Conservation (phyloP, 257 asterid genomes). For the Datura wrightii region DNA sequence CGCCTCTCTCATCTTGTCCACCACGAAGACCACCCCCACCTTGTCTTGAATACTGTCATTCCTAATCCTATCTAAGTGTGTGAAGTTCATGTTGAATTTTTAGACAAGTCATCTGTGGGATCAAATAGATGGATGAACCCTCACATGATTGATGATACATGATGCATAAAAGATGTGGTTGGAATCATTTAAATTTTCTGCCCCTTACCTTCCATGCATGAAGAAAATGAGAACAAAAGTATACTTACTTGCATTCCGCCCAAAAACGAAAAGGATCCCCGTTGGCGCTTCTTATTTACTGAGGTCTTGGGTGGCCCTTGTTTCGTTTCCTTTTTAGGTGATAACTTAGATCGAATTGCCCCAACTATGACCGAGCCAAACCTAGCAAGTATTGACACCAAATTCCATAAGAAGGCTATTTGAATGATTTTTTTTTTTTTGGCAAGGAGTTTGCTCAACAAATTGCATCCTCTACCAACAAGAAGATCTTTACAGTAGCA, state of each 20-base stretch:
- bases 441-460: not conserved
- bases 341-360: slow-evolving; percentile 79
- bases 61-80: too few relatives aligned
- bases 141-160: not conserved
- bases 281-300: slow-evolving; percentile 54
- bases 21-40: too few relatives aligned
- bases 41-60: too few relatives aligned
- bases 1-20: too few relatives aligned
- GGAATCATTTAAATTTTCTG: not conserved
- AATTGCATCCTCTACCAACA: not conserved
- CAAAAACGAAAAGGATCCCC: slow-evolving; percentile 82
- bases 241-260: slow-evolving; percentile 97
- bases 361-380: slow-evolving; percentile 88
- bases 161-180: not conserved
- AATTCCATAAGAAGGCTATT: slow-evolving; percentile 31
- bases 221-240: slow-evolving; percentile 9
- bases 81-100: not conserved
- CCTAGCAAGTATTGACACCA: slow-evolving; percentile 50
- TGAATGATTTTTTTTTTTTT: not conserved
- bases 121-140: slow-evolving; percentile 3
- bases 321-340: slow-evolving; percentile 54
- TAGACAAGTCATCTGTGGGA: not conserved
- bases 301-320: slow-evolving; percentile 48
- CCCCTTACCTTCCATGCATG: slow-evolving; percentile 32
- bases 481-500: slow-evolving; percentile 1